Percentiles rank a stretch among this genome's conserved stretches.
These are phyloP conservation scores for Oryza meyeriana DNA, from an alignment of 176 grass and related monocot genomes.

Conservation along the genomic window DNA sequence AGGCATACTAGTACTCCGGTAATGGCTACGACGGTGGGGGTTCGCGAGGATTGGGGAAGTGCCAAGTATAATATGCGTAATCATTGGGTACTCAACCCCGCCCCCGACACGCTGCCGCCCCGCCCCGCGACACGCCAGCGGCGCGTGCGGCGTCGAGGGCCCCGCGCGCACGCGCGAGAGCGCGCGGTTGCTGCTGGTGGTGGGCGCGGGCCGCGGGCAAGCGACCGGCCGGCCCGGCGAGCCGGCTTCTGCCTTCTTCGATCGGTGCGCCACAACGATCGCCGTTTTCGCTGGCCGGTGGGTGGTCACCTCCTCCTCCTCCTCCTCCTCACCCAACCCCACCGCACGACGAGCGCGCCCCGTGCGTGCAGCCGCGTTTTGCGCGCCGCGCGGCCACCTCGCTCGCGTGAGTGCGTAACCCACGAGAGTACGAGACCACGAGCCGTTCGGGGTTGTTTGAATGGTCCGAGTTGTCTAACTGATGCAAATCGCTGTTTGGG, in stretches of 20 bases:
- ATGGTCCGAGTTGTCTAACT: too few relatives aligned
- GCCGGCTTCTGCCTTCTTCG: not conserved
- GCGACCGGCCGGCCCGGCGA: not conserved
- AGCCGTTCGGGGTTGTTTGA: not conserved
- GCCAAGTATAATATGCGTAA: slow-evolving; percentile 6
- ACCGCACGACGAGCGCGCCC: not conserved
- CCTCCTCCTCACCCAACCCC: not conserved
- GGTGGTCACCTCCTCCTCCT: not conserved
- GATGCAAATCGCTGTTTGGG: not conserved
- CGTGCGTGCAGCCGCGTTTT: not conserved
- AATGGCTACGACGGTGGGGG: too few relatives aligned
- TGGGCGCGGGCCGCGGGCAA: not conserved
- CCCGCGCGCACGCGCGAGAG: not conserved
- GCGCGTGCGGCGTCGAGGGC: slow-evolving; percentile 27
- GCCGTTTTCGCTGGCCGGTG: not conserved
- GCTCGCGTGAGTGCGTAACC: too few relatives aligned
- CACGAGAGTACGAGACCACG: too few relatives aligned
- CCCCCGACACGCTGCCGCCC: slow-evolving; percentile 20
- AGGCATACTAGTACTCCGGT: too few relatives aligned
- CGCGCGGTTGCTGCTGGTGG: not conserved
- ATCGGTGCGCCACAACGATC: not conserved
- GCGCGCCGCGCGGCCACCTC: not conserved
- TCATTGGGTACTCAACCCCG: slow-evolving; percentile 48
- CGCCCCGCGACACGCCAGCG: slow-evolving; percentile 24
- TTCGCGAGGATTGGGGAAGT: not conserved